phyloP scores from a whole-genome alignment of 306 rosid species.

The Clitoria ternatea region DNA sequence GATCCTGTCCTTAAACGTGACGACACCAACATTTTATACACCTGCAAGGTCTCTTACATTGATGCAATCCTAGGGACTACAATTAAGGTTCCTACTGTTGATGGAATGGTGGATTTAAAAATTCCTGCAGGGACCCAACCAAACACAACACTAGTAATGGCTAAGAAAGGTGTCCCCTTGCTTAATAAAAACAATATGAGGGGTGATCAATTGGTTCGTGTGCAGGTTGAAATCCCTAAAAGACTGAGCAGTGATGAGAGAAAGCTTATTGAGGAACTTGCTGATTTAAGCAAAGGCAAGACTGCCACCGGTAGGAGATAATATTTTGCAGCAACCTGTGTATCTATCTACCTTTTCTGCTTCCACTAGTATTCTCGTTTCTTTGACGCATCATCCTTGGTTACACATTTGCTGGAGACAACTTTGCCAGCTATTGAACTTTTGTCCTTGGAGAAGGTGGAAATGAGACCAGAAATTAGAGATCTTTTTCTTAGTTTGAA shows the following conservation, averaged over 20 bases:
- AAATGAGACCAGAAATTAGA: background rate
- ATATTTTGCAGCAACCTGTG: constrained; percentile 10
- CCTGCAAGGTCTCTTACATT: constrained; percentile 78
- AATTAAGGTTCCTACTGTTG: constrained; percentile 85
- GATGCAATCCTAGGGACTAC: constrained; percentile 93
- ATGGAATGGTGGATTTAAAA: constrained; percentile 54
- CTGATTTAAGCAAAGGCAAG: constrained; percentile 84
- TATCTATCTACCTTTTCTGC: background rate
- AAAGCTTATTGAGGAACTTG: constrained; percentile 82
- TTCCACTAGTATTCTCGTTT: constrained; percentile 6
- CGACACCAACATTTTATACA: constrained; percentile 80
- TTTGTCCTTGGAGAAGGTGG: constrained; percentile 8
- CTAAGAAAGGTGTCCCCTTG: constrained; percentile 88
- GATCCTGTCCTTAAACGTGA: constrained; percentile 88
- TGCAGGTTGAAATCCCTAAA: constrained; percentile 93
- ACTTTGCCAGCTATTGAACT: background rate
- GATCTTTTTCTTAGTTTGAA: background rate
- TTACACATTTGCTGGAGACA: background rate
- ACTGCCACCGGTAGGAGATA: constrained; percentile 35
- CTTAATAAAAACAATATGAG: constrained; percentile 82
- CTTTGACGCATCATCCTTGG: constrained; percentile 12
- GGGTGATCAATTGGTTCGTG: constrained; percentile 91
- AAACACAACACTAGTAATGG: constrained; percentile 89
- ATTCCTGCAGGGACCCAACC: constrained; percentile 76
- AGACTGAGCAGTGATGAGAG: constrained; percentile 72